Evolutionary conservation across 73 alveolate genomes (phyloP), one percentile per base, ranked within the genome.

Genomic region (Paramecium octaurelia): DNA sequence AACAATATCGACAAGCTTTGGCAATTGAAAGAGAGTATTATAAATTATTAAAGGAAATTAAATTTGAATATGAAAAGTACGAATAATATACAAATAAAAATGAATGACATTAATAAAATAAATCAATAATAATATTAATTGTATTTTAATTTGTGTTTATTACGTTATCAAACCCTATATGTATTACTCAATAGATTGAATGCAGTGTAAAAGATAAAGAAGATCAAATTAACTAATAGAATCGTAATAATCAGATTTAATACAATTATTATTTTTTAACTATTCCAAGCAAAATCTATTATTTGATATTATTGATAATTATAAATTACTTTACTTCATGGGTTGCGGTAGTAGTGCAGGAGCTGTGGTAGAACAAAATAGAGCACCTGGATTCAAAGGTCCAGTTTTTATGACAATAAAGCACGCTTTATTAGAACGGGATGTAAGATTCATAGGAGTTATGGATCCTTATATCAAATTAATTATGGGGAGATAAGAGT

Each of bases 11-110:
- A 44, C 11, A 38, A 20, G 48, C 57, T 3, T 34, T 70, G 12
- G 68, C 40, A 20, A 59, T 64, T 58, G 94, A 89, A 35, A 89
- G 94, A 89, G 94, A 89, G 48, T 89, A 89, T 68, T 89, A 59
- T 35, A 89, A 89, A 59, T 70, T 89, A 18, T 83, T 89, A 31
- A 89, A 89, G 57, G 94, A 64, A 64, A 64, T 64, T 14, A 64
- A 64, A 64, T 64, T 64, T 64, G 84, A 64, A 64, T 64, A 64
- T 64, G 84, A 64, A 64, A 64, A 64, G 12, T 64, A 64, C 27
- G 84, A 64, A 64, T 16, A 64, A 64, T 64, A 64, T 8, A 64
- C 84, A 27, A 64, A 64, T 64, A 64, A 64, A 64, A 34, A 34
- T 27, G 42, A 64, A 64, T 64, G 84, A 64, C 11, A 64, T 31